A percentile compares a stretch with the other conserved stretches of the same genome.
These are phyloP conservation scores for Neurospora sublineolata DNA, from an alignment of 495 filamentous ascomycete genomes.

Conservation along the genomic window DNA sequence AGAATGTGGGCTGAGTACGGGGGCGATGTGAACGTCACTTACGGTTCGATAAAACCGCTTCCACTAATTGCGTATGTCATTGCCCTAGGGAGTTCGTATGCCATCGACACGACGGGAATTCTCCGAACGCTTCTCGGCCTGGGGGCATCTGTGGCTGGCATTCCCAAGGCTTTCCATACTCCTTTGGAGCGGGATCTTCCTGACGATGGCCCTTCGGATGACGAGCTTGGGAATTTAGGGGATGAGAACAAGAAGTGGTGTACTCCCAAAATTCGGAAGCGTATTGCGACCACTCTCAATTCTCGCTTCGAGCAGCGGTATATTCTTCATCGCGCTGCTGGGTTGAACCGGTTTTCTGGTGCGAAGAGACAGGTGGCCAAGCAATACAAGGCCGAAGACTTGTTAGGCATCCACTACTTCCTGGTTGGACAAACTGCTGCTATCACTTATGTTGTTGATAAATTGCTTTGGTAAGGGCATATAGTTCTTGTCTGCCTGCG, in stretches of 20 bases:
- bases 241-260: constrained; percentile 7
- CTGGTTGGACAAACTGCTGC: constrained; percentile 36
- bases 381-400: constrained; percentile 15
- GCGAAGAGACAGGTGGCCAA: constrained; percentile 27
- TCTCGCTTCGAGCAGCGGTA: constrained; percentile 27
- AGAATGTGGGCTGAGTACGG: constrained; percentile 25
- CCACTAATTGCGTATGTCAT: constrained; percentile 38
- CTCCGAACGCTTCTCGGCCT: constrained; percentile 28
- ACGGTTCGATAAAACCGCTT: constrained; percentile 12
- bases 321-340: constrained; percentile 25
- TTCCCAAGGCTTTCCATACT: constrained; percentile 24
- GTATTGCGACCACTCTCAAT: constrained; percentile 28
- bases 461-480: neutral
- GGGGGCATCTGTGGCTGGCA: constrained; percentile 22
- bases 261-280: constrained; percentile 2
- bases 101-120: constrained; percentile 25
- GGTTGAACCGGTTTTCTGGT: constrained; percentile 11
- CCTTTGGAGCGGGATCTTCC: constrained; percentile 19
- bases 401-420: constrained; percentile 35
- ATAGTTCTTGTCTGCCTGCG: too few species aligned
- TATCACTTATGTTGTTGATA: constrained; percentile 18
- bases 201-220: constrained; percentile 1
- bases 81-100: constrained; percentile 15
- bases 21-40: constrained; percentile 22
- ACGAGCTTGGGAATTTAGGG: neutral